phyloP scores from a whole-genome alignment of 2,329 filamentous ascomycete genomes.

The Aspergillus uvarum region DNA sequence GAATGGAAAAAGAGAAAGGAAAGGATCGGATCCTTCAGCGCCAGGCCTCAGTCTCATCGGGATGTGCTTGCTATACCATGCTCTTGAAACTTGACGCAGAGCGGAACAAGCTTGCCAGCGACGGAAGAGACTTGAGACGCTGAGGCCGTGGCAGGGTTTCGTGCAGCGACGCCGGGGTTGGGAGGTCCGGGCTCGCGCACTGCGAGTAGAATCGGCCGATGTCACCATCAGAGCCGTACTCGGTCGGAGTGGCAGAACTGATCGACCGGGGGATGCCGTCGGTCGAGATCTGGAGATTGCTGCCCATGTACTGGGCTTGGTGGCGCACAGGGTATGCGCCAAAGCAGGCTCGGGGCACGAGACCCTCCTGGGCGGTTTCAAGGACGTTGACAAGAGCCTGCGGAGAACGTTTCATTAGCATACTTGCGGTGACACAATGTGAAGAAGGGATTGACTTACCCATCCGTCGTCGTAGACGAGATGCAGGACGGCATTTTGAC shows the following conservation, averaged over 20 bases:
- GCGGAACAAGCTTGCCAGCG: not conserved
- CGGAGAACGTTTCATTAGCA: not conserved
- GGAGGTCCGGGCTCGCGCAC: conserved; percentile 1
- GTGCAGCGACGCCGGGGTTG: not conserved
- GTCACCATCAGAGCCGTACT: not conserved
- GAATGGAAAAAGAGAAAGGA: not conserved
- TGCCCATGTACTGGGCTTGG: conserved; percentile 8
- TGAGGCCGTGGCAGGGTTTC: not conserved
- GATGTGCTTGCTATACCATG: not conserved
- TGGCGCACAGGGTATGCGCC: not conserved
- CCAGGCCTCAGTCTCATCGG: not conserved
- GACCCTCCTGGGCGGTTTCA: conserved; percentile 1
- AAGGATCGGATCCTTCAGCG: not conserved
- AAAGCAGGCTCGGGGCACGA: conserved; percentile 1
- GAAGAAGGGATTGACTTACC: not conserved
- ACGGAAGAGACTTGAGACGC: conserved; percentile 1
- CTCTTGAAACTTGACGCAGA: conserved; percentile 4
- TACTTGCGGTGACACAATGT: not conserved
- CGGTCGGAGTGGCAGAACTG: not conserved
- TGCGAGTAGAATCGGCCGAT: conserved; percentile 2
- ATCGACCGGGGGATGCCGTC: not conserved
- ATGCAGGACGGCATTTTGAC: conserved; percentile 2
- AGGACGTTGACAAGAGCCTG: conserved; percentile 2
- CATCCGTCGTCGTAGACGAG: conserved; percentile 7
- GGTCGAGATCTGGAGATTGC: conserved; percentile 2